Base-by-base conservation (phyloP, 768 basidiomycete species). In the Suillus bovinus region DNA sequence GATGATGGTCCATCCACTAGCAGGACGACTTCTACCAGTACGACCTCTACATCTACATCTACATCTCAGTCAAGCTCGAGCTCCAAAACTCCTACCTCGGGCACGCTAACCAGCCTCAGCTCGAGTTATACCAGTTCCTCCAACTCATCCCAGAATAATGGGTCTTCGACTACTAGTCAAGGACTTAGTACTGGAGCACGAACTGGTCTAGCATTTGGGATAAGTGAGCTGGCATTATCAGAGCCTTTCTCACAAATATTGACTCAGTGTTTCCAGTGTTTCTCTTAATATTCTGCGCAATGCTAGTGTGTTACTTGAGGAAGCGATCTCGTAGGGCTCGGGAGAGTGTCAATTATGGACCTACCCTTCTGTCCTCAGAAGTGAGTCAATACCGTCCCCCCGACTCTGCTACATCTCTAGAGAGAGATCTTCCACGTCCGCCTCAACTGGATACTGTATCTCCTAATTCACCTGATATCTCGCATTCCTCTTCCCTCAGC, bases 131-230 rank as follows among this genome's bases (percentile, higher is more conserved):
- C 14, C 29, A 33, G 9, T 55, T 41, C 56, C 27, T 20, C 46
- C 16, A 58, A 50, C 22, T 13, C 55, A 34, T 54, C n/a, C 24
- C 52, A 57, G 55, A 63, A 62, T 10, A 46, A 58, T 41, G 17
- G n/a, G 11, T 42, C 61, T 47, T 41, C 47, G 34, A 49, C 36
- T 36, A 31, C 41, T 24, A 64, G 61, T 42, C 56, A 63, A 31
- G 44, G 54, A 5, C 61, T 67, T 36, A 67, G 66, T 24, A 33
- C 60, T 39, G 68, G 67, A 34, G 66, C 64, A 3, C 61, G 72
- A 7, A 69, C 69, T 41, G 74, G 72, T 5, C 68, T 75, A 8
- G 69, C 69, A 5, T 62, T 75, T 33, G 71, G 68, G 3, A 61
- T 67, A 33, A 27, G 74, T 73, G 58, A 61, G 73, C 66, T 13